Base-by-base conservation (phyloP, 129 eudicot genomes). In the Chrysanthemum seticuspe region DNA sequence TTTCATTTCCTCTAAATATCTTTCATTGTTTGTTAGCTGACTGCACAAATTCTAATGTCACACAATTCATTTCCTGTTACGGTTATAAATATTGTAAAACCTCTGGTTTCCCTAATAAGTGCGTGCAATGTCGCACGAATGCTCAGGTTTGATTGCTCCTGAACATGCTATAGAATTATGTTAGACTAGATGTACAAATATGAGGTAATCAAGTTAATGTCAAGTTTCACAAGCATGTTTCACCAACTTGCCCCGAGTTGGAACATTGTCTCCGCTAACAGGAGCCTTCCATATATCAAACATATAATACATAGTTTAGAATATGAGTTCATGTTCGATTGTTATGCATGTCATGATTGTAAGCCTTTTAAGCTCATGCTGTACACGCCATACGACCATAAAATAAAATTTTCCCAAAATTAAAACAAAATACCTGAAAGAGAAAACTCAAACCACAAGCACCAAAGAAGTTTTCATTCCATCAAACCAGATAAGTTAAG, bases 381-480 rank as follows among this genome's bases (percentile, higher is more conserved):
- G 34, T 25, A 74, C 13, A 74, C 13, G 61, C 15, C 29, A 27
- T 49, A 62, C 6, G 16, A 51, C 25, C 25, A 54, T 54, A 67
- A 51, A 19, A 27, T 57, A 21, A 19, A 13, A 27, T 23, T 78
- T 71, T 63, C 61, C 73, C 34, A 57, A 55, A 70, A 11, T 29
- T 5, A 36, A 36, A 31, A 65, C 16, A 10, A 53, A 48, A 57
- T 59, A 61, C 45, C 76, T 70, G 47, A 71, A 71, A 62, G 58
- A 70, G 27, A 50, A 75, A 14, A 15, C 12, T 19, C 44, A 67
- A 66, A 75, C 73, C 27, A 34, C 62, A 25, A 49, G 62, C 71
- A 44, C 15, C 58, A 19, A 13, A 53, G 63, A 12, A 69, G 40
- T 62, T 59, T 56, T 74, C 70, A 67, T 59, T 67, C 67, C 77